These are phyloP conservation scores for Bolboschoenoplectus hybrid DNA, from an alignment of 202 grass and related monocot species.

Conservation along the genomic window DNA sequence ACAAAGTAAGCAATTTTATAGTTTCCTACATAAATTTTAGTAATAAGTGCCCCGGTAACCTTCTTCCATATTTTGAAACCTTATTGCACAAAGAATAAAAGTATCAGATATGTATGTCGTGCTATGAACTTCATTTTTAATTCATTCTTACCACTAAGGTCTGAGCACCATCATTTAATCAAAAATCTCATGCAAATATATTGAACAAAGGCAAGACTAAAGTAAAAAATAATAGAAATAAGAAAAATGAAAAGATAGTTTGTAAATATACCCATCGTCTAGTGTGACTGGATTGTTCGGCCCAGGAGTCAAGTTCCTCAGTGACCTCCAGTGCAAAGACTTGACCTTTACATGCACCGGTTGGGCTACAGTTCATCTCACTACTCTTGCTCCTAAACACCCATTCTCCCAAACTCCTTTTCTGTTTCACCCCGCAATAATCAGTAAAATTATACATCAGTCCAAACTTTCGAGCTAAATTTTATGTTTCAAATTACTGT, in stretches of 20 bases:
- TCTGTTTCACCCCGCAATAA: conserved; percentile 38
- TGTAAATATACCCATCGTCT: conserved; percentile 59
- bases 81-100: not conserved
- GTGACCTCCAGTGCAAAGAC: conserved; percentile 83
- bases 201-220: not conserved
- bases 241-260: not conserved
- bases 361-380: conserved; percentile 51
- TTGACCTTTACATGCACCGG: conserved; percentile 81
- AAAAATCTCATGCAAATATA: conserved; percentile 6
- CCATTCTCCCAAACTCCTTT: conserved; percentile 61
- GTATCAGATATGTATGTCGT: not conserved
- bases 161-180: conserved; percentile 13
- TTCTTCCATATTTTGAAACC: conserved; percentile 1
- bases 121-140: not conserved
- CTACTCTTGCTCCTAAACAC: conserved; percentile 95
- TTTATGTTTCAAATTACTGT: not conserved
- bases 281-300: conserved; percentile 71
- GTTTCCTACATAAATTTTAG: not conserved
- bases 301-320: conserved; percentile 70
- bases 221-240: not conserved
- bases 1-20: not conserved
- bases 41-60: not conserved
- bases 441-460: conserved; percentile 27
- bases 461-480: conserved; percentile 2
- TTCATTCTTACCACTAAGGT: not conserved